phyloP scores from a whole-genome alignment of 495 filamentous ascomycete species.

The Jackrogersella minutella region DNA sequence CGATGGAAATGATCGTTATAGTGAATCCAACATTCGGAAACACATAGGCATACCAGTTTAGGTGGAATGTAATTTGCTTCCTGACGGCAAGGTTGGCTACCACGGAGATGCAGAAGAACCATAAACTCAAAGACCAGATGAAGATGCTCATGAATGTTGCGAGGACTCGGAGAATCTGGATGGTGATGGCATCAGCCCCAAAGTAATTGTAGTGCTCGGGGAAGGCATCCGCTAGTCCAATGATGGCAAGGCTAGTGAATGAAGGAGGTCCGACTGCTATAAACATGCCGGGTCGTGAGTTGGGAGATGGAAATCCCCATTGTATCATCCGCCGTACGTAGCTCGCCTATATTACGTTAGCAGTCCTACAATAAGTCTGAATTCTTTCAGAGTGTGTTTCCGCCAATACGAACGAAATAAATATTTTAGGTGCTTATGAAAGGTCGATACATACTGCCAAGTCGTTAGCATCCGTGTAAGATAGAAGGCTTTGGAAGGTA shows the following conservation, averaged over 20 bases:
- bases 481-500: neutral
- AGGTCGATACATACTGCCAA: constrained; percentile 32
- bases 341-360: constrained; percentile 44
- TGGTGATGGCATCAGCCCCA: constrained; percentile 31
- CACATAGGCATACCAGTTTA: constrained; percentile 65
- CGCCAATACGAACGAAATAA: neutral
- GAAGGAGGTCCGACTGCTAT: constrained; percentile 73
- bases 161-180: constrained; percentile 39
- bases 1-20: constrained; percentile 57
- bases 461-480: neutral
- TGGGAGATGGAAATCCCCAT: constrained; percentile 59
- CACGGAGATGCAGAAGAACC: constrained; percentile 72
- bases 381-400: neutral
- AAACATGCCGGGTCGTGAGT: constrained; percentile 70
- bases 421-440: neutral
- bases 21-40: constrained; percentile 69
- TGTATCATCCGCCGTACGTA: constrained; percentile 68
- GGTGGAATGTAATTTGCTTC: constrained; percentile 61
- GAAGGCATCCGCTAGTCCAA: constrained; percentile 65
- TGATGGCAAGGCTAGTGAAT: constrained; percentile 75
- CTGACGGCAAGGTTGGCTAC: constrained; percentile 61
- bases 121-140: constrained; percentile 73
- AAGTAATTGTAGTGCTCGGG: constrained; percentile 41
- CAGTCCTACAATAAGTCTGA: neutral
- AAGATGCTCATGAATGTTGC: constrained; percentile 62